Base-by-base conservation (phyloP, 768 basidiomycete genomes). In the Grammothele lineata region DNA sequence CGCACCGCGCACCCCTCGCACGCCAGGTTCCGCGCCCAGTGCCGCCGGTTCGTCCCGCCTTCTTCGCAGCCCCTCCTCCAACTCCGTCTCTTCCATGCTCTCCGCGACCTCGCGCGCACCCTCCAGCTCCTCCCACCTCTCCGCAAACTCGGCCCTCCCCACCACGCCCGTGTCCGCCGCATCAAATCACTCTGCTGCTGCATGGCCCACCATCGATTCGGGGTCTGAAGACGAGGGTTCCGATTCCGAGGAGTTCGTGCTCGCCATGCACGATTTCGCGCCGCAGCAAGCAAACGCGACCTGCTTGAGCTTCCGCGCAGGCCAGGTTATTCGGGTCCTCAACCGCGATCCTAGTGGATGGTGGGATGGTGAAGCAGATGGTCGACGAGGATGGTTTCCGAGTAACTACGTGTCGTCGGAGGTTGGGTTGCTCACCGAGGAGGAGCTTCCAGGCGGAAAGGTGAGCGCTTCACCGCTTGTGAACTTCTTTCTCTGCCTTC, bases 281-380 rank as follows among this genome's bases (percentile, higher is more conserved):
- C 87, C 89, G 22, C 76, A 85, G 24, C 74, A 81, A 27, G 76
- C 78, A 48, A 83, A 77, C 57, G 78, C 82, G 8, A 90, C 87
- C 8, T 95, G 92, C 65, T 78, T 99, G 32, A 76, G 84, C 18
- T 98, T 99, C 70, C 78, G 79, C 35, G 86, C 90, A 1, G 94
- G 95, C 3, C 88, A 97, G 61, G 77, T 94, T 44, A 92, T 98
- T 46, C 85, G 85, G 50, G 92, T 97, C n/a, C 71, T 87, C 39
- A 92, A 91, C 59, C 77, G 83, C 54, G 92, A 97, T 68, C 51
- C 74, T 3, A 89, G 85, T 57, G 96, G 96, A 0, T 98, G 96
- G 96, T 98, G 95, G 95, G 94, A 99, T 61, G 96, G 96, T 9
- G 92, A 98, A 66, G 65, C 95, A 15, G 87, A 92, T 27, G 87